Percentiles rank a stretch among this genome's conserved stretches.
phyloP scores from a whole-genome alignment of 2,329 filamentous ascomycete genomes.

The Emmonsiellopsis sp. region DNA sequence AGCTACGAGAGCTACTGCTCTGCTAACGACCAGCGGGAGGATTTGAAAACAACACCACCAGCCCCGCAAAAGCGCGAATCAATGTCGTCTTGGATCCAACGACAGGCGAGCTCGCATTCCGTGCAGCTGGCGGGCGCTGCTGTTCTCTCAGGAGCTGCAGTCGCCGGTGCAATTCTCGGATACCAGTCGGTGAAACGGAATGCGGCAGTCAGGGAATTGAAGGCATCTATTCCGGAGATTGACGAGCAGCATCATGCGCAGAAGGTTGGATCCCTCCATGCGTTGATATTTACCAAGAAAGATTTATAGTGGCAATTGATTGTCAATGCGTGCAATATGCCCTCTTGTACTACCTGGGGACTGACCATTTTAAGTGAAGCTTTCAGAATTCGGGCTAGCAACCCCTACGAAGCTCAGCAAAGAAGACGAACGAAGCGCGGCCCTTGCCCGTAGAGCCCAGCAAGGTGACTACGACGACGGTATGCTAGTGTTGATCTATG shows the following conservation, averaged over 20 bases:
- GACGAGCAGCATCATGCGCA: conserved; percentile 42
- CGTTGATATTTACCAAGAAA: too few relatives aligned
- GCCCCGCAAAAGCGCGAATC: conserved; percentile 3
- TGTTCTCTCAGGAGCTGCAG: conserved; percentile 34
- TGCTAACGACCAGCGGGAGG: background rate
- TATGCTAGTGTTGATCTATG: conserved; percentile 15
- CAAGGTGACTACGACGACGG: conserved; percentile 57
- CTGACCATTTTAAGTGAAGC: conserved; percentile 35
- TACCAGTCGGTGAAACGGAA: conserved; percentile 47
- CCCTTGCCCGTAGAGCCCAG: conserved; percentile 50
- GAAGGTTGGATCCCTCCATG: conserved; percentile 29
- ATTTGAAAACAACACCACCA: background rate
- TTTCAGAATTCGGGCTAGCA: conserved; percentile 41
- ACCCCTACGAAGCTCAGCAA: conserved; percentile 24
- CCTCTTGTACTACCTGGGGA: conserved; percentile 1
- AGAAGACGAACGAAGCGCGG: conserved; percentile 50
- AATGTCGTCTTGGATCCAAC: conserved; percentile 38
- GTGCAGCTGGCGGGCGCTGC: conserved; percentile 34
- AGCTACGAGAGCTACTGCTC: background rate
- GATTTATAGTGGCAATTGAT: background rate
- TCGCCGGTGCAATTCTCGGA: conserved; percentile 45
- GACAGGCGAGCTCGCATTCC: conserved; percentile 31
- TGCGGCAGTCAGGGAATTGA: conserved; percentile 48
- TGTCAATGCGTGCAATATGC: background rate
- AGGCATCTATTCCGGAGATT: conserved; percentile 50